Evolutionary conservation across 768 basidiomycete species (phyloP).

Genomic region (Strobilomyces echinocephalus): DNA sequence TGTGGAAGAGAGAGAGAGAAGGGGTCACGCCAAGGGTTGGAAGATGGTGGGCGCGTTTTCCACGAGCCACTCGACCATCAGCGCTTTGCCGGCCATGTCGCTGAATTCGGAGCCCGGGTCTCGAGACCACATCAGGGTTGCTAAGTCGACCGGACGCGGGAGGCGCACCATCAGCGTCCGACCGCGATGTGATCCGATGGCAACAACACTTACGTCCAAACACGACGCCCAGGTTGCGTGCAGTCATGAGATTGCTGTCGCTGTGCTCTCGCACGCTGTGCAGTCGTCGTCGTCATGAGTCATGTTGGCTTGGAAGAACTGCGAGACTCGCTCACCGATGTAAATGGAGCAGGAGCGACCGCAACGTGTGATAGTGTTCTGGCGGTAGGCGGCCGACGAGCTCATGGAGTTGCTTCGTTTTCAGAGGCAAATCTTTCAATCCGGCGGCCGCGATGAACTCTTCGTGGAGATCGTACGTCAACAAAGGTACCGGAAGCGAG

Average conservation of each 20-base stretch:
- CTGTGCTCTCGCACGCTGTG: constrained; percentile 56
- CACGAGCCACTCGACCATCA: constrained; percentile 90
- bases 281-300: constrained; percentile 1
- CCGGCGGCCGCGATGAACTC: constrained; percentile 77
- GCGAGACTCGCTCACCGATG: constrained; percentile 52
- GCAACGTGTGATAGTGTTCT: constrained; percentile 84
- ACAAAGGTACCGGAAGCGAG: constrained; percentile 81
- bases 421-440: constrained; percentile 57
- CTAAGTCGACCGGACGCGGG: constrained; percentile 37
- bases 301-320: neutral
- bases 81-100: constrained; percentile 96
- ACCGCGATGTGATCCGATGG: neutral
- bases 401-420: constrained; percentile 57
- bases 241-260: constrained; percentile 86
- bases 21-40: constrained; percentile 7
- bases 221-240: constrained; percentile 92
- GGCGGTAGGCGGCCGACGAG: constrained; percentile 74
- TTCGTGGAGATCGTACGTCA: constrained; percentile 89
- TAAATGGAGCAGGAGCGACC: constrained; percentile 80
- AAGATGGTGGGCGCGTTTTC: constrained; percentile 73
- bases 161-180: neutral
- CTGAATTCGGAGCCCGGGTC: constrained; percentile 87
- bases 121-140: constrained; percentile 88
- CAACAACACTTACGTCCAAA: constrained; percentile 83
- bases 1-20: neutral